Evolutionary conservation across 2,329 filamentous ascomycete species (phyloP).

Genomic region (Mycosphaerelloides madeirae): DNA sequence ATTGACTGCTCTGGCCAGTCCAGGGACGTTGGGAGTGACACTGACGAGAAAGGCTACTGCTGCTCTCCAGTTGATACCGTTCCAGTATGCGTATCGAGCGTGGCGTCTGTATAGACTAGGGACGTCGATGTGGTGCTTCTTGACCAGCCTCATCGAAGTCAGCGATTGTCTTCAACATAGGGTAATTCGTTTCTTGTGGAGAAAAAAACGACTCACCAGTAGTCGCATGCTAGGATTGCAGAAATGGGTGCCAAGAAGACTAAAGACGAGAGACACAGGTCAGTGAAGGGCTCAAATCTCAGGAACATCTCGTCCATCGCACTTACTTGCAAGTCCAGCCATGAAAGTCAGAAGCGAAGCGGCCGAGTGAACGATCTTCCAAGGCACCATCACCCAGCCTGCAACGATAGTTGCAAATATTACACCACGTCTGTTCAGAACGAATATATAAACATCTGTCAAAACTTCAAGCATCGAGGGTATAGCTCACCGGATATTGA

Average conservation of each 20-base stretch:
- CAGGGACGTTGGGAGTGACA: constrained; percentile 54
- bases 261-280: too few relatives aligned
- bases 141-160: too few relatives aligned
- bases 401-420: constrained; percentile 46
- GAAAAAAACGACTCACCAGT: too few relatives aligned
- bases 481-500: constrained; percentile 37
- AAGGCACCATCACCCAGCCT: constrained; percentile 51
- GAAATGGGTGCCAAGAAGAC: constrained; percentile 64
- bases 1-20: constrained; percentile 44
- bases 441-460: background rate
- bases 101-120: constrained; percentile 50
- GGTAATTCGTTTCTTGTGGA: too few relatives aligned
- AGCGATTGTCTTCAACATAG: too few relatives aligned
- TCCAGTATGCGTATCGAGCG: constrained; percentile 48
- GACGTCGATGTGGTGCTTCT: constrained; percentile 38
- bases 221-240: constrained; percentile 53
- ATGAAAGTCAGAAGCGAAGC: constrained; percentile 53
- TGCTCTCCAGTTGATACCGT: constrained; percentile 57
- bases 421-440: constrained; percentile 26
- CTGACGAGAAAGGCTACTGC: constrained; percentile 54
- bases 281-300: too few relatives aligned
- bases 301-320: too few relatives aligned
- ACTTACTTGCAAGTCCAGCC: constrained; percentile 58
- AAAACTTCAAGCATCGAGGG: background rate
- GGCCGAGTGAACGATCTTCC: constrained; percentile 61